Evolutionary conservation across 805 yeast genomes (phyloP).

Genomic region (Lachancea fermentati): DNA sequence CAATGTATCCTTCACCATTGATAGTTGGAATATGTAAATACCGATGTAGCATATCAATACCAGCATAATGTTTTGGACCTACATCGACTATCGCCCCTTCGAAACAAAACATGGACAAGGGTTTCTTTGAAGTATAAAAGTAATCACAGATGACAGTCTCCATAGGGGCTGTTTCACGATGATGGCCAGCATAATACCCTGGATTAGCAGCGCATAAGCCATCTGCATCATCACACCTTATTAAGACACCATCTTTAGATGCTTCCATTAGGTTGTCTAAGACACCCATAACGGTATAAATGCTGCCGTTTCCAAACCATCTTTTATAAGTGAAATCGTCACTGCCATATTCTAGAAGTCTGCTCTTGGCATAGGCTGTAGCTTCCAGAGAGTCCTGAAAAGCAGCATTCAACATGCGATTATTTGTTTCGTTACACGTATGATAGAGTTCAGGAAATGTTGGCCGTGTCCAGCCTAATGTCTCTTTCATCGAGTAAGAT

Average conservation of each 20-base stretch:
- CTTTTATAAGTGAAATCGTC: conserved; percentile 30
- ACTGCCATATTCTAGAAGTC: conserved; percentile 32
- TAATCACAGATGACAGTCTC: conserved; percentile 39
- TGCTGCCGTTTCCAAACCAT: conserved; percentile 37
- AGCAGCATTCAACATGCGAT: conserved; percentile 16
- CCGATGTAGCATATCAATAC: conserved; percentile 36
- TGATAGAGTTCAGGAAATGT: conserved; percentile 12
- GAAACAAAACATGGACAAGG: conserved; percentile 32
- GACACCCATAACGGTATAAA: conserved; percentile 35
- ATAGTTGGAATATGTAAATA: conserved; percentile 33
- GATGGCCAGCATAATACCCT: conserved; percentile 37
- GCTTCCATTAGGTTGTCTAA: conserved; percentile 32
- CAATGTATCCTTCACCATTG: conserved; percentile 30
- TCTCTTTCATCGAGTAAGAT: background rate
- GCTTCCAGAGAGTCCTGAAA: conserved; percentile 33
- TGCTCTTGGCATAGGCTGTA: conserved; percentile 34
- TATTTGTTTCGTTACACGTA: conserved; percentile 14
- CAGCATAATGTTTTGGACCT: conserved; percentile 31
- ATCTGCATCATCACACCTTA: conserved; percentile 39
- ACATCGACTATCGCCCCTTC: conserved; percentile 31
- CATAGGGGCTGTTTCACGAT: conserved; percentile 33
- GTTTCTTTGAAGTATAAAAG: conserved; percentile 32
- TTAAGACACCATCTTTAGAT: conserved; percentile 31
- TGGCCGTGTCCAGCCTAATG: conserved; percentile 12
- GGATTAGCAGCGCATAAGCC: conserved; percentile 30